Evolutionary conservation across 768 basidiomycete species (phyloP).

Genomic region (Pleurotus tuoliensis): DNA sequence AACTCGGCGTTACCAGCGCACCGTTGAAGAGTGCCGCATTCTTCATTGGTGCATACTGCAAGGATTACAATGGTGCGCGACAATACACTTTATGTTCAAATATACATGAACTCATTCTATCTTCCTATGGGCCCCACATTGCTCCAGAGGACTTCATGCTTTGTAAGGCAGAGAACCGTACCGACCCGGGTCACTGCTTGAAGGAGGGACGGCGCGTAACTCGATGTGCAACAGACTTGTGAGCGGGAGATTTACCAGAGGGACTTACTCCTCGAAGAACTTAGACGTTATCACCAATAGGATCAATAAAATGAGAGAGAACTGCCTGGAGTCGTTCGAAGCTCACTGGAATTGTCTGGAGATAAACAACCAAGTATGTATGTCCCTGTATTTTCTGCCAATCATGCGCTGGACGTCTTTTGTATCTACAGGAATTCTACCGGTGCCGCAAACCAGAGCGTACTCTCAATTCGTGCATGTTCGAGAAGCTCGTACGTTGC

Average conservation of each 20-base stretch:
- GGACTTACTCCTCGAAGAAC: too few species aligned
- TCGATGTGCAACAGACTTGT: slow-evolving; percentile 93
- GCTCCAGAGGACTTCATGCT: slow-evolving; percentile 89
- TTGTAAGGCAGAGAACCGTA: slow-evolving; percentile 86
- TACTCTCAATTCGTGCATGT: slow-evolving; percentile 88
- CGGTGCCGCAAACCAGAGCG: slow-evolving; percentile 88
- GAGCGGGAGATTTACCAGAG: slow-evolving; percentile 22
- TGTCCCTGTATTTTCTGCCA: not conserved
- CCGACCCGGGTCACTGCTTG: slow-evolving; percentile 86
- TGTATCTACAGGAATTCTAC: slow-evolving; percentile 67
- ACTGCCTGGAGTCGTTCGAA: slow-evolving; percentile 84
- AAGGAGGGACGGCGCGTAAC: slow-evolving; percentile 96
- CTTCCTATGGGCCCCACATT: slow-evolving; percentile 1
- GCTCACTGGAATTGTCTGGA: slow-evolving; percentile 95
- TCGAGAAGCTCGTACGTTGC: slow-evolving; percentile 84
- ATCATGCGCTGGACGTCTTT: too few species aligned
- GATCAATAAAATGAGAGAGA: slow-evolving; percentile 89
- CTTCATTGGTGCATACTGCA: slow-evolving; percentile 95
- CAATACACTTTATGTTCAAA: not conserved
- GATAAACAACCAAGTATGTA: slow-evolving; percentile 84
- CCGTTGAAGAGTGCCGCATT: slow-evolving; percentile 96
- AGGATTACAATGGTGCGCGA: slow-evolving; percentile 88
- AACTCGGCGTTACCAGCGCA: slow-evolving; percentile 86
- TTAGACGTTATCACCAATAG: slow-evolving; percentile 33
- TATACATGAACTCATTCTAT: slow-evolving; percentile 1